Base-by-base conservation (phyloP, 1,139 yeast species). In the Lodderomyces theae region DNA sequence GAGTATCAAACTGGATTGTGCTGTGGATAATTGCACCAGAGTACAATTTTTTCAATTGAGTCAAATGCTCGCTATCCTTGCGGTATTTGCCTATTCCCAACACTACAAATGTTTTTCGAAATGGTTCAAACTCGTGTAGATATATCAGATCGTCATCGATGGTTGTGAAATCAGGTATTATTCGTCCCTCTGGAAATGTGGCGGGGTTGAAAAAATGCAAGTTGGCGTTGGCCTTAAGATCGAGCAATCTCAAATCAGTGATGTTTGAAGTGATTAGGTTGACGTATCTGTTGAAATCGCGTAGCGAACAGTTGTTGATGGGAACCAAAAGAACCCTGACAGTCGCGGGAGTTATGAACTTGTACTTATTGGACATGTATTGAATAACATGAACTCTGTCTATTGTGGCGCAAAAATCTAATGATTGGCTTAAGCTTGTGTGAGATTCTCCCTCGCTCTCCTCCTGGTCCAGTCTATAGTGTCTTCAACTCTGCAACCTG, bases 91-190 rank as follows among this genome's bases (percentile, higher is more conserved):
- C 77, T 17, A 86, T 52, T 0, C 94, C 96, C 26, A 90, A 54
- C 1, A 86, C 74, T 5, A 82, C 69, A 48, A 84, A 81, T 0
- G 82, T 76, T 57, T 88, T 88, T 40, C 97, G 65, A 60, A 75
- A 87, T 1, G 96, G 96, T 60, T 92, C 97, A 49, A 90, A 80
- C 60, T 90, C 97, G 51, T 86, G 87, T 41, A 90, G 66, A 45
- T 86, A 83, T 8, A 80, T 63, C 16, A 69, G 67, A 39, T 82
- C 86, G 18, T 72, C 67, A 44, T 83, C 87, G 1, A 73, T 52
- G 0, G 77, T 61, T 17, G 60, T 63, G 48, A 80, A 79, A 42
- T 83, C 83, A 51, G 76, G 84, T 12, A 79, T 58, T 1, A 87
- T 62, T 39, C 35, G 35, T 0, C 97, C 97, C 39, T 75, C 74